phyloP scores from a whole-genome alignment of 2,329 filamentous ascomycete species.

The Tolypocladium tundrense region DNA sequence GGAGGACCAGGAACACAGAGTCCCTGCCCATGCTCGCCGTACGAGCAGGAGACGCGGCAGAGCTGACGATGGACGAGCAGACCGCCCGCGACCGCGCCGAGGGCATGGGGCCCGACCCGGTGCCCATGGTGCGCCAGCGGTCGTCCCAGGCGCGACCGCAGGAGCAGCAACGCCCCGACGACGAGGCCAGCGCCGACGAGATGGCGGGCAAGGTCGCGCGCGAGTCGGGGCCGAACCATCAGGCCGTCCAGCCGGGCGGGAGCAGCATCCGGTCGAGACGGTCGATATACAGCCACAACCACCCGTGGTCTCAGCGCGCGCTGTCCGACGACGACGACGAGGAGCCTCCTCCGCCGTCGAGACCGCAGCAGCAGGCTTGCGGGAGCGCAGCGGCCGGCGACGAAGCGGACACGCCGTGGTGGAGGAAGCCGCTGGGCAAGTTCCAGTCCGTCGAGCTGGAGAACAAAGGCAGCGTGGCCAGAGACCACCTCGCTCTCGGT shows the following conservation, averaged over 20 bases:
- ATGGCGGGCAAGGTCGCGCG: constrained; percentile 28
- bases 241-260: constrained; percentile 20
- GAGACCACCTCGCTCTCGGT: constrained; percentile 76
- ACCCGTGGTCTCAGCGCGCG: constrained; percentile 6
- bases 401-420: constrained; percentile 32
- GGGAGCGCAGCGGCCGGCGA: constrained; percentile 5
- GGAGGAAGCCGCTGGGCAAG: constrained; percentile 34
- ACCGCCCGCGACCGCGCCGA: constrained; percentile 32
- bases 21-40: not conserved
- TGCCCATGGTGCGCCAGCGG: constrained; percentile 5
- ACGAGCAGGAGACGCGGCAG: not conserved
- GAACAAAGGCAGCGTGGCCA: constrained; percentile 75
- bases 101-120: constrained; percentile 21
- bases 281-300: constrained; percentile 8
- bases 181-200: constrained; percentile 25
- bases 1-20: not conserved
- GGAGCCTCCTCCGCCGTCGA: not conserved
- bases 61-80: constrained; percentile 14
- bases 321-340: constrained; percentile 4
- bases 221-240: constrained; percentile 28
- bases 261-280: constrained; percentile 2
- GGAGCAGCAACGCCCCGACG: not conserved
- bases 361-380: not conserved
- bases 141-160: not conserved
- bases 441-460: constrained; percentile 63